phyloP scores from a whole-genome alignment of 345 rosid genomes.

The Lepidium aucheri region DNA sequence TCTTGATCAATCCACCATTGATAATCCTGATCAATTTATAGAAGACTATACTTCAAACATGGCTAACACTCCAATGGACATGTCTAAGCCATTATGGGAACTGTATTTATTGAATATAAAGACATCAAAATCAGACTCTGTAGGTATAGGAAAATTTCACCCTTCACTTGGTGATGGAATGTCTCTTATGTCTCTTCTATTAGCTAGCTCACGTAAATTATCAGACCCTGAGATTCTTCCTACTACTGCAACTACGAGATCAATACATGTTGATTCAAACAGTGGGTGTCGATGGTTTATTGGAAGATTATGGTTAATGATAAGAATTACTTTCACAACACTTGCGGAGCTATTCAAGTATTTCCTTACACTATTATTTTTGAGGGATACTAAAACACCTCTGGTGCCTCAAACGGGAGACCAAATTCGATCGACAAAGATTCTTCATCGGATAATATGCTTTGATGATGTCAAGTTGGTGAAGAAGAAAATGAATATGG shows the following conservation, averaged over 20 bases:
- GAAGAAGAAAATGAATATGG: slow-evolving; percentile 15
- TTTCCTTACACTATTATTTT: slow-evolving; percentile 28
- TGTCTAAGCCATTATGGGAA: slow-evolving; percentile 65
- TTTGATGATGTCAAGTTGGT: slow-evolving; percentile 52
- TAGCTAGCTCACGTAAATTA: slow-evolving; percentile 41
- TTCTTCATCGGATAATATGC: slow-evolving; percentile 34
- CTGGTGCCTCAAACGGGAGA: slow-evolving; percentile 16
- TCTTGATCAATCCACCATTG: slow-evolving; percentile 13
- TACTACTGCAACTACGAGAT: slow-evolving; percentile 28
- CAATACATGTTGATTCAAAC: neutral
- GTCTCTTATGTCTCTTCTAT: slow-evolving; percentile 50
- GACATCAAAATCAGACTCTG: slow-evolving; percentile 52
- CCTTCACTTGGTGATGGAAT: slow-evolving; percentile 49
- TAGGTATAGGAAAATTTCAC: slow-evolving; percentile 34
- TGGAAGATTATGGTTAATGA: slow-evolving; percentile 26
- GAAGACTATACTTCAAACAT: slow-evolving; percentile 57
- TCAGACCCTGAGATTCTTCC: slow-evolving; percentile 53
- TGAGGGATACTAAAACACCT: slow-evolving; percentile 43
- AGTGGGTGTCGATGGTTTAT: slow-evolving; percentile 21
- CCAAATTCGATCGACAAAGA: neutral
- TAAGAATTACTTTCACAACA: slow-evolving; percentile 35
- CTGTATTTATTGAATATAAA: slow-evolving; percentile 57
- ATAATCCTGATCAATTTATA: slow-evolving; percentile 39
- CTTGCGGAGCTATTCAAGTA: slow-evolving; percentile 29
- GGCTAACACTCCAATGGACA: slow-evolving; percentile 41